Base-by-base conservation (phyloP, 768 basidiomycete genomes). In the Pleurotus pulmonarius region DNA sequence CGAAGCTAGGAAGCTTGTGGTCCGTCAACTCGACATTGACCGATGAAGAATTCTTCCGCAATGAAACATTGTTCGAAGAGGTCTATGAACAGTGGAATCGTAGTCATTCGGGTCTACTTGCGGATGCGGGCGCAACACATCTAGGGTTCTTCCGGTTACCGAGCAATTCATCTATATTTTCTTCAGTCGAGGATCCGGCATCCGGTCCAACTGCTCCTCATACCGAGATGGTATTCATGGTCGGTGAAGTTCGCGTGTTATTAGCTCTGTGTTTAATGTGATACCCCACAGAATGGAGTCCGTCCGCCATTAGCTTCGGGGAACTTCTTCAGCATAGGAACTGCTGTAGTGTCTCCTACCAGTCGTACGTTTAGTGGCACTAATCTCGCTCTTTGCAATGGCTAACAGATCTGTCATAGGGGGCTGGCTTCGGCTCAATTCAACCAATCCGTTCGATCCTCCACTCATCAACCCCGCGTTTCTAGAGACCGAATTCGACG, bases 401-500 rank as follows among this genome's bases (percentile, higher is more conserved):
- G 8, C 26, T 24, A 16, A 22, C 12, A 20, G 45, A 6, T 26
- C 4, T 8, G 34, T 16, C 8, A 13, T 41, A 76, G 74, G 73
- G 49, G 76, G 76, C n/a, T 64, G 62, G 11, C 56, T 75, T 13
- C 70, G 63, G 15, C 59, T 83, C 41, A 73, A 67, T 39, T 76
- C 79, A 15, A 70, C 67, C 22, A 66, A 76, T 60, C 73, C 81
- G 8, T 83, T 83, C 65, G 70, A 68, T 26, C 43, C 67, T 24
- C 82, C 84, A 0, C 54, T 70, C 29, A 81, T 86, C 63, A 72
- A 86, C 60, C 79, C 81, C 4, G 73, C 73, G 46, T 75, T 79
- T 64, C 68, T 79, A 16, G 64, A 55, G 26, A 66, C 68, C 4
- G 43, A 55, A 1, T 67, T 71, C 43, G 75, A 75, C 55, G 64